These are phyloP conservation scores for Spatholobus suberectus DNA, from an alignment of 306 rosid genomes.

Conservation along the genomic window DNA sequence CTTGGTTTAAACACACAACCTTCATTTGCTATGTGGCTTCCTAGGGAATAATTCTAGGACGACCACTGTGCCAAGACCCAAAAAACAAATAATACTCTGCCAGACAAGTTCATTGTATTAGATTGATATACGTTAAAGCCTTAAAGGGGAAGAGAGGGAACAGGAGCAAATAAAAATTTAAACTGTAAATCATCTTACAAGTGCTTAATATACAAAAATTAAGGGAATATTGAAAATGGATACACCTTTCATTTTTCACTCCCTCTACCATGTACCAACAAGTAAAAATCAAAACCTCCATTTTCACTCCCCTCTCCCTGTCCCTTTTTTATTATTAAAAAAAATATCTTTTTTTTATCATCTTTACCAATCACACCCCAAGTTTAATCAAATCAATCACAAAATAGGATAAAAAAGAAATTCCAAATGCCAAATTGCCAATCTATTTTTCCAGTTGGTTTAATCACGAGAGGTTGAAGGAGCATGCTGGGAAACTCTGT, in stretches of 20 bases:
- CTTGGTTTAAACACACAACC: background rate
- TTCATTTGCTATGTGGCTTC: constrained; percentile 3
- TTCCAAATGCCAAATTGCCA: background rate
- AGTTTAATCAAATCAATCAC: background rate
- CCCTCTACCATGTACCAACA: background rate
- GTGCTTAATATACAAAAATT: background rate
- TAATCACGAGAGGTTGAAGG: background rate
- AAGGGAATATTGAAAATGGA: background rate
- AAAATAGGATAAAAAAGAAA: background rate
- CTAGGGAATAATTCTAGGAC: background rate
- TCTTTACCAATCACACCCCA: background rate
- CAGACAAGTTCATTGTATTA: background rate
- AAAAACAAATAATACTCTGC: background rate
- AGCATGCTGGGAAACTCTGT: background rate
- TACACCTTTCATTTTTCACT: background rate
- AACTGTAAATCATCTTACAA: background rate
- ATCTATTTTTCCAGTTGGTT: background rate
- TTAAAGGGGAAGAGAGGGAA: background rate
- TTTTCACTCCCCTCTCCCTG: background rate
- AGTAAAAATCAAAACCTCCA: constrained; percentile 1
- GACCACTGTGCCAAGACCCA: background rate
- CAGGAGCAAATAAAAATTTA: background rate
- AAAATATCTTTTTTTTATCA: background rate
- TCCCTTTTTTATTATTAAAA: background rate
- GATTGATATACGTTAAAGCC: background rate